These are phyloP conservation scores for Neurospora terricola DNA, from an alignment of 495 filamentous ascomycete genomes.

Conservation along the genomic window DNA sequence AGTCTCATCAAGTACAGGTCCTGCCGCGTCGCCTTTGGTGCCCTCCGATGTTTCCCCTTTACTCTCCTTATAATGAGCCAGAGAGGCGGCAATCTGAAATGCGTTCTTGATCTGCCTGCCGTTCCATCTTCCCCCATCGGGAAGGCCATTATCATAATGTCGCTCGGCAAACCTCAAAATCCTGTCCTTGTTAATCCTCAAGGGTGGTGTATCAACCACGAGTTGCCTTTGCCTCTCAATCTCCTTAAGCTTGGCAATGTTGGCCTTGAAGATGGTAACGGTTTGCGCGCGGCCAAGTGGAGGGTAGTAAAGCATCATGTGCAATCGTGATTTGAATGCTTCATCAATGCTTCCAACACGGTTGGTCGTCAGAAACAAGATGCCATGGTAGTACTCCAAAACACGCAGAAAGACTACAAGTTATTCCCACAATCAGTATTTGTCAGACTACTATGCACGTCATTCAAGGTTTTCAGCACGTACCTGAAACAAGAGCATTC, in stretches of 20 bases:
- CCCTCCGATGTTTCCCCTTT: constrained; percentile 14
- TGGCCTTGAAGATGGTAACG: constrained; percentile 23
- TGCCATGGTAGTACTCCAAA: constrained; percentile 50
- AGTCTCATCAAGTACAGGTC: neutral
- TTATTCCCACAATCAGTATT: too few relatives aligned
- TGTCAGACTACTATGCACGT: too few relatives aligned
- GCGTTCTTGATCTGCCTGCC: constrained; percentile 39
- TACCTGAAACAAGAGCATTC: neutral
- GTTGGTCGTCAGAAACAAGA: constrained; percentile 50
- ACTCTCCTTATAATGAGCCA: constrained; percentile 14
- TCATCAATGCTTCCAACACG: constrained; percentile 44
- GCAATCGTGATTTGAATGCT: constrained; percentile 45
- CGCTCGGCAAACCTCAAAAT: neutral
- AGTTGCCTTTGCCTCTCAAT: neutral
- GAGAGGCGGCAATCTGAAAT: constrained; percentile 31
- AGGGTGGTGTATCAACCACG: neutral
- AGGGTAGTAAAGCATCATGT: constrained; percentile 40
- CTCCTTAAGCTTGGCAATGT: constrained; percentile 17
- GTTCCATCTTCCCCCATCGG: constrained; percentile 25
- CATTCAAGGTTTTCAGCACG: neutral
- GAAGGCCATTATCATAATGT: neutral
- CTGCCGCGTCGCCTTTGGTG: neutral
- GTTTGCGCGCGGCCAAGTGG: constrained; percentile 22
- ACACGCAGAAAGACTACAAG: constrained; percentile 41
- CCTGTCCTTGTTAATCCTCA: constrained; percentile 10